A percentile compares a stretch with the other conserved stretches of the same genome.
These are phyloP conservation scores for Xylaria palmicola DNA, from an alignment of 495 filamentous ascomycete species.

Conservation along the genomic window DNA sequence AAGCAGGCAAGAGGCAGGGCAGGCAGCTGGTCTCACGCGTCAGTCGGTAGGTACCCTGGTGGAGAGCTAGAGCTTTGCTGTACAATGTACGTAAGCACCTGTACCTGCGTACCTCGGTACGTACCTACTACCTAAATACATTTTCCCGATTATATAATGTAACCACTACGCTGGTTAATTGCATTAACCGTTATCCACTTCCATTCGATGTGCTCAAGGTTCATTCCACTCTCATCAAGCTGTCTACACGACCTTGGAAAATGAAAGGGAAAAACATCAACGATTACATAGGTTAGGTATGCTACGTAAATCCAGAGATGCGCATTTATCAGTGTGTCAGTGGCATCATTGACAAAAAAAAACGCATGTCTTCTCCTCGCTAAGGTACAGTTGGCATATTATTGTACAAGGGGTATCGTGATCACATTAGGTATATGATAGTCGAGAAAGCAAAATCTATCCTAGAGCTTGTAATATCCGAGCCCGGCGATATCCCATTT, in stretches of 20 bases:
- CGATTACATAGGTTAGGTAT: too few relatives aligned
- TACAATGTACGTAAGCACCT: not conserved
- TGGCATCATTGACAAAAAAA: too few relatives aligned
- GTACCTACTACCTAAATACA: not conserved
- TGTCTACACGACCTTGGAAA: too few relatives aligned
- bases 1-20: constrained; percentile 16
- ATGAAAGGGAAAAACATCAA: too few relatives aligned
- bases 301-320: too few relatives aligned
- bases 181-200: too few relatives aligned
- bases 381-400: too few relatives aligned
- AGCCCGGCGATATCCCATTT: not conserved
- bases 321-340: too few relatives aligned
- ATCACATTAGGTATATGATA: not conserved
- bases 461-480: not conserved
- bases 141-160: not conserved
- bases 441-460: too few relatives aligned
- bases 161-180: not conserved
- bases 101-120: constrained; percentile 14
- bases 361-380: not conserved
- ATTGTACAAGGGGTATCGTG: not conserved
- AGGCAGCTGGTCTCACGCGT: constrained; percentile 36
- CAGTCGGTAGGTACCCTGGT: constrained; percentile 15
- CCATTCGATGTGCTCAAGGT: too few relatives aligned
- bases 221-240: too few relatives aligned
- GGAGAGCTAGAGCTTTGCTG: not conserved